Evolutionary conservation across 139 green algal genomes (phyloP), one percentile per base, ranked within the genome.

Genomic region (Astrephomene gubernaculifera): DNA sequence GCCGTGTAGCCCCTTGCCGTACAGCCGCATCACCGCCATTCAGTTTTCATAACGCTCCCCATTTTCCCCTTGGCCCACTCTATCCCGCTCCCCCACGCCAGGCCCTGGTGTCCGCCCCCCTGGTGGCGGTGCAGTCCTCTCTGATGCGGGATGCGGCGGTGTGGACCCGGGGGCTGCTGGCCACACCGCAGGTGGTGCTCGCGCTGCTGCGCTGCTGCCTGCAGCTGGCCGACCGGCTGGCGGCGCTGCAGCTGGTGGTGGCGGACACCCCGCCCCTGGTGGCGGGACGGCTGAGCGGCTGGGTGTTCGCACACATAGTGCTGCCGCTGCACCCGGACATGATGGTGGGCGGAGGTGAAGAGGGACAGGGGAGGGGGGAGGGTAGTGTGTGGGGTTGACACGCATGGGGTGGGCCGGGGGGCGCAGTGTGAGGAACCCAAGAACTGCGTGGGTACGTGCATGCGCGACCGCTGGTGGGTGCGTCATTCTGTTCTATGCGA

Each of bases 201-300:
- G 41, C 41, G 12, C 5, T 63, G 2, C 57, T 83, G 22, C 76
- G 61, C 76, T 44, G 36, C 29, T 71, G 31, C 14, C 76, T 73
- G 61, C 60, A 54, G 76, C 60, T 64, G 41, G 27, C 76, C 2
- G 76, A 83, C 31, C 43, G 76, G 60, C 41, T 72, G 38, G 60
- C n/a, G 3, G 76, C 76, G 9, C 61, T 83, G 76, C 60, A 73
- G 41, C 61, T 83, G 76, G 76, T 83, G 76, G 76, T 73, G 21
- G 76, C 45, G 60, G 76, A 83, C 31, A 73, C 76, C 9, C 61
- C 76, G 14, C 60, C 60, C 43, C 76, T 43, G 38, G 76, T 61
- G 9, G 12, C 45, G 31, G 76, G 76, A n/a, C 44, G 60, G 29
- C 76, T 83, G 76, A 49, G n/a, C 17, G 76, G 76, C 17, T 61